phyloP scores from a whole-genome alignment of 2,329 filamentous ascomycete species.

The Fusarium sp. region DNA sequence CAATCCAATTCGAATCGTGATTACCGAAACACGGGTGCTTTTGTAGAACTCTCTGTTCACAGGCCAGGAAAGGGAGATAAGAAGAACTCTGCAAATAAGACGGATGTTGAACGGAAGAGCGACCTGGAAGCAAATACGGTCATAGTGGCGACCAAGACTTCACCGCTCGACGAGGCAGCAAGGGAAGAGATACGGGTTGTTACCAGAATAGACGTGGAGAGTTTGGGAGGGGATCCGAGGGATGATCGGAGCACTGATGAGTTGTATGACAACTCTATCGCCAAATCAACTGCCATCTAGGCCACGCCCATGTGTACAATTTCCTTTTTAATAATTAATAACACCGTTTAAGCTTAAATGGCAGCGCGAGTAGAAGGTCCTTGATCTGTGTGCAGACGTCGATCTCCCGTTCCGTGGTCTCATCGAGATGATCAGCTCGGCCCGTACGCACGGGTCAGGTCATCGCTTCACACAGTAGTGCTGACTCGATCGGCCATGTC shows the following conservation, averaged over 20 bases:
- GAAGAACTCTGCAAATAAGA: background rate
- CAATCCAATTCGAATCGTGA: background rate
- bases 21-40: background rate
- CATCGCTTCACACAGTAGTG: too few species aligned
- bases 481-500: too few species aligned
- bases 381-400: too few species aligned
- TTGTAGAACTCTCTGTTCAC: slow-evolving; percentile 20
- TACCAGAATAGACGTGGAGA: slow-evolving; percentile 35
- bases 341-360: too few species aligned
- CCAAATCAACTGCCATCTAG: background rate
- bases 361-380: too few species aligned
- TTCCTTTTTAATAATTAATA: too few species aligned
- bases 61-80: slow-evolving; percentile 2
- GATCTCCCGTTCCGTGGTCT: too few species aligned
- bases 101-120: background rate
- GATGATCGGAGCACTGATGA: slow-evolving; percentile 33
- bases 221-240: slow-evolving; percentile 1
- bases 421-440: too few species aligned
- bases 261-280: slow-evolving; percentile 8
- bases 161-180: background rate
- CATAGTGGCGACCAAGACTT: slow-evolving; percentile 5
- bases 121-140: slow-evolving; percentile 1
- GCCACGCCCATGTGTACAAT: too few species aligned
- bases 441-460: too few species aligned
- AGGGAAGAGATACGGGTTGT: slow-evolving; percentile 30